Evolutionary conservation across 306 rosid species (phyloP), one percentile per base, ranked within the genome.

Genomic region (Quillaja saponaria): DNA sequence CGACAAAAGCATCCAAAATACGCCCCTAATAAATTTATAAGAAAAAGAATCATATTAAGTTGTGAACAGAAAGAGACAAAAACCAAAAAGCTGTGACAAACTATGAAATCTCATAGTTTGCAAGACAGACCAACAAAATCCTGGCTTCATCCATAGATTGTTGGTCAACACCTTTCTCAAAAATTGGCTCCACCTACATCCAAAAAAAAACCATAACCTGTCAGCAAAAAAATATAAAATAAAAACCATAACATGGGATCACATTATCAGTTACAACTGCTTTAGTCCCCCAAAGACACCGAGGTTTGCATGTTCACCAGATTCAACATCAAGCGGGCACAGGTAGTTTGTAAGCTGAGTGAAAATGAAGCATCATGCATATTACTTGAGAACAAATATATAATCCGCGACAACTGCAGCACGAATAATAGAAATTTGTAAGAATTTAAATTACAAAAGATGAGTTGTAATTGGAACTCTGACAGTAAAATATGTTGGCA

Each of bases 341-440:
- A 92, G 40, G 99, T 92, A 46, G 99, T 92, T 78, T 92, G 99
- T 75, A 92, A 87, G 85, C 97, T 89, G 78, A 92, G 82, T 7
- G 96, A 83, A 72, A 92, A 78, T 14, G 99, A 92, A 38, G 99
- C 99, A 11, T 92, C 99, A 39, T 92, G 99, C 99, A 92, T 92
- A 76, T 89, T 92, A 72, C 96, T 92, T 46, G 99, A 92, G 82
- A 89, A 92, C 80, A 92, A 83, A 82, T 89, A 92, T 64, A 92
- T 92, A 65, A 92, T 92, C 67, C 95, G 91, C 6, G 99, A 89
- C 70, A 92, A 74, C 99, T 92, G 95, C 89, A 83, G 35, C 71
- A 74, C 47, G 44, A 61, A 66, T 15, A 54, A 18, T 6, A 39
- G 61, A 72, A 66, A 38, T 6, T 19, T 19, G 58, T 77, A 42